These are phyloP conservation scores for Cinnamomum micranthum DNA, from an alignment of 164 flowering plant genomes.

Conservation along the genomic window DNA sequence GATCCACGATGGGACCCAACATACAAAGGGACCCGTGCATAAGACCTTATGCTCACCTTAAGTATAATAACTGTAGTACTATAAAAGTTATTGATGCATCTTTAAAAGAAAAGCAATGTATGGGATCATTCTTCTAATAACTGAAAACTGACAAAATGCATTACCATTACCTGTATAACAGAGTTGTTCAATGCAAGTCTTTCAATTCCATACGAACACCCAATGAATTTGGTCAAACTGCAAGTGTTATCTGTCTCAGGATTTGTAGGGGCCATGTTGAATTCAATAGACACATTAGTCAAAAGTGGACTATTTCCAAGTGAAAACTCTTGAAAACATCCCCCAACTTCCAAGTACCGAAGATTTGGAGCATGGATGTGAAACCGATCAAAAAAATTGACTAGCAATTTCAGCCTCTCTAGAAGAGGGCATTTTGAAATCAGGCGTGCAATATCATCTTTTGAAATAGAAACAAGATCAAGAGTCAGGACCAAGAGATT, in stretches of 20 bases:
- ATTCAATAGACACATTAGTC: constrained; percentile 20
- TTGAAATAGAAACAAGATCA: neutral
- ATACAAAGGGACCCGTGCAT: too few relatives aligned
- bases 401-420: constrained; percentile 48
- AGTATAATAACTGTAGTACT: too few relatives aligned
- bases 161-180: constrained; percentile 39
- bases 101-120: neutral
- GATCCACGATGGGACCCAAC: too few relatives aligned
- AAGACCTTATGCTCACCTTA: too few relatives aligned
- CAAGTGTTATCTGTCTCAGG: constrained; percentile 15
- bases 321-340: constrained; percentile 35
- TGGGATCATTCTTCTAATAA: neutral
- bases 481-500: neutral
- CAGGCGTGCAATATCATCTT: neutral
- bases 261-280: neutral
- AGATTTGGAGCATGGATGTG: constrained; percentile 18
- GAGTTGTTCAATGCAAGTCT: constrained; percentile 38
- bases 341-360: constrained; percentile 36
- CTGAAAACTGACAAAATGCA: too few relatives aligned
- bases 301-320: constrained; percentile 23
- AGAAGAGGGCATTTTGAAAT: too few relatives aligned
- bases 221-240: constrained; percentile 43
- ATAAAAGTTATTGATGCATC: neutral
- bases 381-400: constrained; percentile 38
- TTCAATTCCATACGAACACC: constrained; percentile 14